phyloP scores from a whole-genome alignment of 768 basidiomycete species.

The Pleurotus pulmonarius region DNA sequence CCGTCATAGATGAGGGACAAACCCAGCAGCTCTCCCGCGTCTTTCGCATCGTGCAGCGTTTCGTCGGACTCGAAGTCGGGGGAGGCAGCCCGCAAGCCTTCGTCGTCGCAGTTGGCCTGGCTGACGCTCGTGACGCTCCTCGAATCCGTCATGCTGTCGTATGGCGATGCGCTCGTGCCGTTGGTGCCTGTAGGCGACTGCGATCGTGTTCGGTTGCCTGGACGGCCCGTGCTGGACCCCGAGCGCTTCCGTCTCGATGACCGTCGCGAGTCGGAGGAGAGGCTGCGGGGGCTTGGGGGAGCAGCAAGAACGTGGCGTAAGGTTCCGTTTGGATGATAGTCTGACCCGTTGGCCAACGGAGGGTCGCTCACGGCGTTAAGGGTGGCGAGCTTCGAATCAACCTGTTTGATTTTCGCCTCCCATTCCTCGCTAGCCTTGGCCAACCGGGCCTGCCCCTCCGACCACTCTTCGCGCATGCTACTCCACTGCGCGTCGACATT shows the following conservation, averaged over 20 bases:
- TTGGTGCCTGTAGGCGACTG: slow-evolving; percentile 17
- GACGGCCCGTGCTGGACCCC: slow-evolving; percentile 20
- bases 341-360: too few relatives aligned
- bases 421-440: slow-evolving; percentile 75
- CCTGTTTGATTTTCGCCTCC: slow-evolving; percentile 55
- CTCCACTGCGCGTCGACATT: slow-evolving; percentile 79
- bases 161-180: slow-evolving; percentile 6
- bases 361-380: slow-evolving; percentile 18
- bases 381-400: slow-evolving; percentile 17
- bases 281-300: slow-evolving; percentile 72
- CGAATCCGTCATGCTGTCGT: slow-evolving; percentile 5
- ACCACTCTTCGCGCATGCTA: slow-evolving; percentile 78
- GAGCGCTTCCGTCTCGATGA: slow-evolving; percentile 35
- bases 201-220: slow-evolving; percentile 21
- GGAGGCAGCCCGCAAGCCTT: background rate
- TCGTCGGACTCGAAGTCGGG: background rate
- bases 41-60: too few relatives aligned
- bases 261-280: slow-evolving; percentile 55
- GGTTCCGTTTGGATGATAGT: slow-evolving; percentile 29
- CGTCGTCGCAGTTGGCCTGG: background rate
- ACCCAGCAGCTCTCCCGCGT: too few relatives aligned
- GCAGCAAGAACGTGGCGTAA: slow-evolving; percentile 57
- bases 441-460: slow-evolving; percentile 72
- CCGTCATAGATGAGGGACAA: too few relatives aligned
- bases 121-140: slow-evolving; percentile 1